Conservation (phyloP, 805 yeast genomes). For the Candida ortonii region DNA sequence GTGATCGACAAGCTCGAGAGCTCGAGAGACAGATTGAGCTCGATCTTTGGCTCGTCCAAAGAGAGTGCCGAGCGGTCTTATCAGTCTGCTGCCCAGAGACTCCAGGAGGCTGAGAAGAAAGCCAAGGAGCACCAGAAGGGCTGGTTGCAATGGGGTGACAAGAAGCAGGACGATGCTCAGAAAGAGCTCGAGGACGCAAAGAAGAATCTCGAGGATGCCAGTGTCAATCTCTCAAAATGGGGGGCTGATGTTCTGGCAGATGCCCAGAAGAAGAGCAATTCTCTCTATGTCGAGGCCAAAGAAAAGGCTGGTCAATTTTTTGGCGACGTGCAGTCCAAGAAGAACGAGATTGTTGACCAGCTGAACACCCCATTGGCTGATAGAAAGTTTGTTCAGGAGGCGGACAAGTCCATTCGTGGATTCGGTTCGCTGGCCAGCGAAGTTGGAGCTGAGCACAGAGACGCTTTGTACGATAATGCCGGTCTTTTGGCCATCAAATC, state of each 20-base stretch:
- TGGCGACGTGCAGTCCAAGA: slow-evolving; percentile 16
- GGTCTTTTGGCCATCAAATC: slow-evolving; percentile 22
- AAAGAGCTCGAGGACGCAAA: slow-evolving; percentile 35
- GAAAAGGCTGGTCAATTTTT: slow-evolving; percentile 12
- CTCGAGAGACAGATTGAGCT: slow-evolving; percentile 15
- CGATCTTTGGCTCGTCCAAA: slow-evolving; percentile 20
- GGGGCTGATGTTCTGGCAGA: slow-evolving; percentile 23
- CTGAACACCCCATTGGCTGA: slow-evolving; percentile 25
- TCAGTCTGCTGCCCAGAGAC: slow-evolving; percentile 24
- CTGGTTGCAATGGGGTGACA: slow-evolving; percentile 40
- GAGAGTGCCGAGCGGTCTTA: slow-evolving; percentile 27
- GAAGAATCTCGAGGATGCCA: slow-evolving; percentile 35
- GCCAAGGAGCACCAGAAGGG: slow-evolving; percentile 31
- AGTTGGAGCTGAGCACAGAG: slow-evolving; percentile 42
- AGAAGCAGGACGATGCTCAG: slow-evolving; percentile 36
- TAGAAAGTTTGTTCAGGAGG: slow-evolving; percentile 32
- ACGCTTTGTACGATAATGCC: slow-evolving; percentile 23
- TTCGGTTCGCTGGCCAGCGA: slow-evolving; percentile 46
- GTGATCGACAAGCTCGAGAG: slow-evolving; percentile 14
- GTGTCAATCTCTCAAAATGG: slow-evolving; percentile 22
- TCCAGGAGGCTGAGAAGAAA: slow-evolving; percentile 33
- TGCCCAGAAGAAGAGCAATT: slow-evolving; percentile 16
- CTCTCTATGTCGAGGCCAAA: slow-evolving; percentile 9
- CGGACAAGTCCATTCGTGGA: slow-evolving; percentile 39
- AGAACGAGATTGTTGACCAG: slow-evolving; percentile 17